These are phyloP conservation scores for Eruca vesicaria DNA, from an alignment of 441 rosid species.

Conservation along the genomic window DNA sequence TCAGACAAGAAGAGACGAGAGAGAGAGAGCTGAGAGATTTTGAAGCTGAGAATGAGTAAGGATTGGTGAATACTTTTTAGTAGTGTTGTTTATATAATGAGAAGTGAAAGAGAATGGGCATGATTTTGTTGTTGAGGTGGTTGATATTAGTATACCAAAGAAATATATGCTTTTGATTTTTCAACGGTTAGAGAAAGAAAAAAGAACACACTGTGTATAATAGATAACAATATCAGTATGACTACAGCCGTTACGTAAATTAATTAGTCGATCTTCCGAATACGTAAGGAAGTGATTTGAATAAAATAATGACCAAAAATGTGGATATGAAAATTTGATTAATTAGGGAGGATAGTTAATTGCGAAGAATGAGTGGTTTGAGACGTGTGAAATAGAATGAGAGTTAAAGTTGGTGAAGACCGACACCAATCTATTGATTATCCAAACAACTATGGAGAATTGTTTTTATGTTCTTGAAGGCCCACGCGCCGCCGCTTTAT, in stretches of 20 bases:
- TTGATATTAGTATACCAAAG: constrained; percentile 31
- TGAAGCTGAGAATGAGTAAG: constrained; percentile 25
- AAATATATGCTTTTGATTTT: constrained; percentile 12
- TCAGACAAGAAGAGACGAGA: constrained; percentile 17
- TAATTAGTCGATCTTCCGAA: constrained; percentile 22
- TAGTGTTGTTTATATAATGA: constrained; percentile 29
- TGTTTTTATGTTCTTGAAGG: background rate
- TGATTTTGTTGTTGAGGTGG: constrained; percentile 40
- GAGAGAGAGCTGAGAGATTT: background rate
- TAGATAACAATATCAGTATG: constrained; percentile 18
- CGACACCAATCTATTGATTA: constrained; percentile 34
- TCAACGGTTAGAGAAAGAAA: constrained; percentile 10
- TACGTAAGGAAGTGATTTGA: constrained; percentile 23
- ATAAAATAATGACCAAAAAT: constrained; percentile 13
- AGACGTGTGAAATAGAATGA: constrained; percentile 20
- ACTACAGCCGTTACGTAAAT: constrained; percentile 23
- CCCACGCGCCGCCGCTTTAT: background rate
- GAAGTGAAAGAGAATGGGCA: constrained; percentile 36
- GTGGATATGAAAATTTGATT: constrained; percentile 20
- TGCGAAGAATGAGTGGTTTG: constrained; percentile 2
- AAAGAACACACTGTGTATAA: background rate
- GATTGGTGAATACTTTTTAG: constrained; percentile 18
- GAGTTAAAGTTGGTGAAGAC: constrained; percentile 36
- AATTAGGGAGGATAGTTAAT: constrained; percentile 32
- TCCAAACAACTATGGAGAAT: constrained; percentile 1